Base-by-base conservation (phyloP, 73 alveolate genomes). In the Paramecium tetraurelia region DNA sequence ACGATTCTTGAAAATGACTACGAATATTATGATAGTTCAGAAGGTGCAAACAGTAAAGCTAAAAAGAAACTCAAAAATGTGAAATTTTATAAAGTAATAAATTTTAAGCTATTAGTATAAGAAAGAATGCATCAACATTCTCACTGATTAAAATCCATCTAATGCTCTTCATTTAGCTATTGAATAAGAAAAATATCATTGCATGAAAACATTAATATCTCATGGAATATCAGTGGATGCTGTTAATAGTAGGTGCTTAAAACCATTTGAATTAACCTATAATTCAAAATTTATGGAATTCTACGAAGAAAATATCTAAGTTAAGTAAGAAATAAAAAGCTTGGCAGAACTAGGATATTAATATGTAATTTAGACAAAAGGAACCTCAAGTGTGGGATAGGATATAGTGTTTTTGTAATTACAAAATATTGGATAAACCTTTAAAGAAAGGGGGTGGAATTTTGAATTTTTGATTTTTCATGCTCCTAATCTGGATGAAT, bases 121-220 rank as follows among this genome's bases (percentile, higher is more conserved):
- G 87, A 75, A n/a, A 18, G 68, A 75, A 75, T 41, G 59, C 7
- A 35, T 75, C 9, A 75, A 75, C 14, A 75, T 75, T 5, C 35
- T 75, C 5, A 75, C 87, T 38, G 87, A 75, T 35, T 38, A 33
- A 38, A 35, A 38, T 35, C 87, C 87, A 35, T 75, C 63, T 11
- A 75, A 75, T 75, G 87, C 87, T 10, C 87, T 75, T 75, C 87
- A 75, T 75, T 20, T 75, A 75, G 87, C 87, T 18, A 75, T 75
- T 38, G 87, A 75, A 75, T 35, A 75, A 35, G 87, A 75, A 20
- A 75, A 75, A 38, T 75, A 75, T 75, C 87, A 75, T 75, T 75
- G 87, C 21, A 75, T 38, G 57, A 75, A 75, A 75, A 75, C 46
- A 35, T 18, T 75, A 41, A 75, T 38, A 11, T 22, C 38, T 14